Conservation (phyloP, 2,329 filamentous ascomycete species). For the Ramularia collo-cygni region DNA sequence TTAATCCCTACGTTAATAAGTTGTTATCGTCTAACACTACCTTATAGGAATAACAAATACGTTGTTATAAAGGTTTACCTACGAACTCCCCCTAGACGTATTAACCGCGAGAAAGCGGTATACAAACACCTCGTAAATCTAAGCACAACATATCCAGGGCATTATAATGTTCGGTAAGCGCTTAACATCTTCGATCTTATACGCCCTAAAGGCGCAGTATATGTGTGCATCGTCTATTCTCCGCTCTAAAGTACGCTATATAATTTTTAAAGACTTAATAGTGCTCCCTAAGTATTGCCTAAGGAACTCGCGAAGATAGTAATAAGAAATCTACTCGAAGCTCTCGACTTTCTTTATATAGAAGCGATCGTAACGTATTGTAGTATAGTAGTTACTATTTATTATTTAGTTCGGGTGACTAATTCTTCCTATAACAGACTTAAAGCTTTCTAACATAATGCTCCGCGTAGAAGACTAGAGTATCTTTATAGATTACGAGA, state of each 20-base stretch:
- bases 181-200: conserved; percentile 11
- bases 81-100: neutral
- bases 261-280: neutral
- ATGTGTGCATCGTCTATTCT: conserved; percentile 14
- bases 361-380: conserved; percentile 5
- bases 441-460: conserved; percentile 4
- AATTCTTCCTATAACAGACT: conserved; percentile 2
- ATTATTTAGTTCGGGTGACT: conserved; percentile 6
- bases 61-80: conserved; percentile 2
- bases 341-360: conserved; percentile 1
- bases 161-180: neutral
- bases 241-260: conserved; percentile 15
- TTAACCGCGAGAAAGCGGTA: neutral
- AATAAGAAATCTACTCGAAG: neutral
- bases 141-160: neutral
- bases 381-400: conserved; percentile 8
- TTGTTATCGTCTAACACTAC: too few relatives aligned
- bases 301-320: conserved; percentile 1
- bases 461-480: conserved; percentile 2
- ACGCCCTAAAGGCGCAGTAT: conserved; percentile 8
- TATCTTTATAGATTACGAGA: neutral
- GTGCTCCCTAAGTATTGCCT: neutral
- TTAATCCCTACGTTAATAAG: too few relatives aligned
- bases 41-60: neutral
- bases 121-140: neutral